These are phyloP conservation scores for Vigna hirtella DNA, from an alignment of 306 rosid genomes.

Conservation along the genomic window DNA sequence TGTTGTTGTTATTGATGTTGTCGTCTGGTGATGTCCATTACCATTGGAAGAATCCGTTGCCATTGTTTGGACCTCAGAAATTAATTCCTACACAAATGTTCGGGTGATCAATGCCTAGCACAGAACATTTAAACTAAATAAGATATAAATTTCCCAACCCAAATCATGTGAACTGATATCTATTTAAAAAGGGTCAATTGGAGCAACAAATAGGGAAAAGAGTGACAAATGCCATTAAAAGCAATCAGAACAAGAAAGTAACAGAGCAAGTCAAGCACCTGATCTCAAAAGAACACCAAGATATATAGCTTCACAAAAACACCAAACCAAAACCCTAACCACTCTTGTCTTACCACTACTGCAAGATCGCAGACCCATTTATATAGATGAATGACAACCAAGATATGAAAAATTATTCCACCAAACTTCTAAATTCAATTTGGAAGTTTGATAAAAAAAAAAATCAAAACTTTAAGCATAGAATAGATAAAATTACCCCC, in stretches of 20 bases:
- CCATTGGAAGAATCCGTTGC: constrained; percentile 75
- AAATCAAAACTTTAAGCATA: neutral
- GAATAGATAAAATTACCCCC: neutral
- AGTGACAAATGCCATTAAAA: neutral
- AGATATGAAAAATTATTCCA: constrained; percentile 35
- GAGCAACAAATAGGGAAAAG: neutral
- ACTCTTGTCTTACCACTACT: constrained; percentile 47
- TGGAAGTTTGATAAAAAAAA: neutral
- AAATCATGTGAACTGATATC: constrained; percentile 16
- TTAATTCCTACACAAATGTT: constrained; percentile 43
- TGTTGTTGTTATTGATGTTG: constrained; percentile 70
- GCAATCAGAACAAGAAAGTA: constrained; percentile 6
- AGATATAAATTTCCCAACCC: constrained; percentile 2
- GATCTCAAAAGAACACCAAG: neutral
- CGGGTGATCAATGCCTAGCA: constrained; percentile 28
- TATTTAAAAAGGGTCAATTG: neutral
- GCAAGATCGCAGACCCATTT: constrained; percentile 45
- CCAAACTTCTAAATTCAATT: constrained; percentile 37
- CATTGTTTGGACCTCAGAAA: constrained; percentile 51
- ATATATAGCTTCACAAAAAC: constrained; percentile 29
- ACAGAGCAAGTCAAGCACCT: constrained; percentile 42
- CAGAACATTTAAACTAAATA: constrained; percentile 12
- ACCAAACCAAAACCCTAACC: constrained; percentile 47
- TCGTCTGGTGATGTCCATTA: constrained; percentile 60
- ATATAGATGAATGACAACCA: constrained; percentile 46